Base-by-base conservation (phyloP, 352 stramenopile genomes). In the Phytophthora podocarpi region DNA sequence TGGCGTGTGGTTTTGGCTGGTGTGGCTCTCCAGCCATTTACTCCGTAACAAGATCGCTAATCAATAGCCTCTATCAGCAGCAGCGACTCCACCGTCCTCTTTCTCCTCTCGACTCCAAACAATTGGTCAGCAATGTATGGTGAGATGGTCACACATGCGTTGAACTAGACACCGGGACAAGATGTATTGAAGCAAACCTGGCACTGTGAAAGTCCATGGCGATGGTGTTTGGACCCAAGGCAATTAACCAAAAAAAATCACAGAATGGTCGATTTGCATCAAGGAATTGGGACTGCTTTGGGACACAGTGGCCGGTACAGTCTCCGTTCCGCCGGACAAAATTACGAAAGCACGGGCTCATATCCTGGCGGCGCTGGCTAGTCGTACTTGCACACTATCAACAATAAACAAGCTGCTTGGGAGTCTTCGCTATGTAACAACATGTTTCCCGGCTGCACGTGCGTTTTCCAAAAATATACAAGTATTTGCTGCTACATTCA, bases 391-490 rank as follows among this genome's bases (percentile, higher is more conserved):
- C 41, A 34, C 53, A 4, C 1, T 35, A 16, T 41, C 40, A 8
- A 24, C 16, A 0, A 9, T 70, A 0, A 40, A 56, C 13, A 45
- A 60, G 24, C 10, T 70, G 0, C 13, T 70, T 0, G 46, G 53
- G 1, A 59, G 39, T 11, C 11, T 70, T 7, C 52, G 60, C 2
- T 52, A 69, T 26, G 39, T 64, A 10, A 31, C 31, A 5, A 62
- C 31, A 2, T 57, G 43, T 18, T 68, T 68, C 34, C 59, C 42
- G 0, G 2, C 43, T 1, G 48, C 59, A 0, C 41, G 59, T 26
- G 1, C 59, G 6, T 62, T 61, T 11, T 67, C 45, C 4, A 49
- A 61, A 27, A 48, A 54, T 13, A 12, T 67, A 0, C 50, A 61
- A 46, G 45, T n/a, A 0, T 58, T 52, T 42, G 27, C 28, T 10